phyloP scores from a whole-genome alignment of 2,329 filamentous ascomycete species.

The Epicoccum nigrum region DNA sequence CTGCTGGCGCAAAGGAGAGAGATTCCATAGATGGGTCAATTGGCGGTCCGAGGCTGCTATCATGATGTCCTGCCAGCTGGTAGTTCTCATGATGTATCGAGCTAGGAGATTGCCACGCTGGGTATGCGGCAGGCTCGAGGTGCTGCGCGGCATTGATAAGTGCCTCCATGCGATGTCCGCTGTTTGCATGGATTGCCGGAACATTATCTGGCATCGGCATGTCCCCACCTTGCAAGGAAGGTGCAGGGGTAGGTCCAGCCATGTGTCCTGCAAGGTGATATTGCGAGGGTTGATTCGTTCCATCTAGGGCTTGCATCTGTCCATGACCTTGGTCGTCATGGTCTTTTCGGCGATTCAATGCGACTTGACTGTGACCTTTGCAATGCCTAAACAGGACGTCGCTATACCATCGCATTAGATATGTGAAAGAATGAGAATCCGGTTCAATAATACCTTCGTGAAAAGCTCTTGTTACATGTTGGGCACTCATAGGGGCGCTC shows the following conservation, averaged over 20 bases:
- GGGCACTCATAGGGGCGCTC: slow-evolving; percentile 61
- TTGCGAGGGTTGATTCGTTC: slow-evolving; percentile 25
- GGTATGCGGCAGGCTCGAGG: slow-evolving; percentile 40
- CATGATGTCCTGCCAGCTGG: slow-evolving; percentile 36
- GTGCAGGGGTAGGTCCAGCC: slow-evolving; percentile 12
- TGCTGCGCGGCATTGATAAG: slow-evolving; percentile 48
- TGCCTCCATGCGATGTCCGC: slow-evolving; percentile 45
- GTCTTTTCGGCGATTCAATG: slow-evolving; percentile 44
- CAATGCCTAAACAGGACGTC: slow-evolving; percentile 59
- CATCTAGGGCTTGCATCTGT: slow-evolving; percentile 30
- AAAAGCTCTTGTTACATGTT: slow-evolving; percentile 61
- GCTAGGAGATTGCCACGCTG: slow-evolving; percentile 41
- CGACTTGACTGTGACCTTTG: slow-evolving; percentile 56
- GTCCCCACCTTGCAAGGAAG: slow-evolving; percentile 15
- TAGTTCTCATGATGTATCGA: slow-evolving; percentile 24
- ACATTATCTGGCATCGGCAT: slow-evolving; percentile 8
- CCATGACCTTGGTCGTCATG: slow-evolving; percentile 35
- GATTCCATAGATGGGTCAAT: slow-evolving; percentile 48
- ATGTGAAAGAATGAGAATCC: slow-evolving; percentile 17
- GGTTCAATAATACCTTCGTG: slow-evolving; percentile 53
- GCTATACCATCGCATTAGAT: slow-evolving; percentile 41
- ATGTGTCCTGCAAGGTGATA: slow-evolving; percentile 12
- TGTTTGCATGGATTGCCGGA: slow-evolving; percentile 19
- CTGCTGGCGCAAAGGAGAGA: slow-evolving; percentile 43
- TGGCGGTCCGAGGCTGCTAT: slow-evolving; percentile 42